These are phyloP conservation scores for Pholiota conissans DNA, from an alignment of 768 basidiomycete genomes.

Conservation along the genomic window DNA sequence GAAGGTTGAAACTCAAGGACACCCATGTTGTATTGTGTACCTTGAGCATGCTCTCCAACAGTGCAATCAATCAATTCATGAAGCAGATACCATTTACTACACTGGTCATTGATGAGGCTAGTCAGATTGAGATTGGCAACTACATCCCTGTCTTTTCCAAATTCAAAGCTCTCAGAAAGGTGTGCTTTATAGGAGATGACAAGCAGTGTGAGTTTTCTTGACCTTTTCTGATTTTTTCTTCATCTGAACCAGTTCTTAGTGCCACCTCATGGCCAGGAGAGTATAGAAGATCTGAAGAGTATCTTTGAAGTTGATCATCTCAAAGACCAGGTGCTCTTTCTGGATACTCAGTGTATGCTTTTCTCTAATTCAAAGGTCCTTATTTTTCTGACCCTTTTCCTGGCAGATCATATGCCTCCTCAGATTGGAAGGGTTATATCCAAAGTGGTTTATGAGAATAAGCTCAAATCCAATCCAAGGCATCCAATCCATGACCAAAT, in stretches of 20 bases:
- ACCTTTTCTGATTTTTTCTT: constrained; percentile 11
- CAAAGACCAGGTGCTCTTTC: constrained; percentile 44
- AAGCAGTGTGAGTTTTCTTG: constrained; percentile 53
- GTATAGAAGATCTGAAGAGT: constrained; percentile 62
- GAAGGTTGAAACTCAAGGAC: constrained; percentile 27
- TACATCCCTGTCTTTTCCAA: constrained; percentile 43
- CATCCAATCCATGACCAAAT: constrained; percentile 48
- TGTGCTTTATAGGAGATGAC: constrained; percentile 65
- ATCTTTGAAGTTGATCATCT: constrained; percentile 79
- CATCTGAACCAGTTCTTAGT: constrained; percentile 43
- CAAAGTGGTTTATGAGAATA: constrained; percentile 56
- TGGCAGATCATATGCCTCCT: constrained; percentile 88
- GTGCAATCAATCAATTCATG: constrained; percentile 30
- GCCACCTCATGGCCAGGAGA: constrained; percentile 78
- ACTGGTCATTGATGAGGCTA: constrained; percentile 67
- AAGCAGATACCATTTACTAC: constrained; percentile 41
- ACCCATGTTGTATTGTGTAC: constrained; percentile 73
- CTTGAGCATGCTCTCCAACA: constrained; percentile 68
- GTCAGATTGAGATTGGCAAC: constrained; percentile 52
- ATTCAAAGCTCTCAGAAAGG: constrained; percentile 46
- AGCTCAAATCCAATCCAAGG: constrained; percentile 52
- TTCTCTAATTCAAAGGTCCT: constrained; percentile 4
- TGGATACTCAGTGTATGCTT: constrained; percentile 73
- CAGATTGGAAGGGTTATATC: constrained; percentile 78
- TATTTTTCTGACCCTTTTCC: constrained; percentile 4